Conservation (phyloP, 176 grass and related monocot genomes). For the Bromus sterilis region DNA sequence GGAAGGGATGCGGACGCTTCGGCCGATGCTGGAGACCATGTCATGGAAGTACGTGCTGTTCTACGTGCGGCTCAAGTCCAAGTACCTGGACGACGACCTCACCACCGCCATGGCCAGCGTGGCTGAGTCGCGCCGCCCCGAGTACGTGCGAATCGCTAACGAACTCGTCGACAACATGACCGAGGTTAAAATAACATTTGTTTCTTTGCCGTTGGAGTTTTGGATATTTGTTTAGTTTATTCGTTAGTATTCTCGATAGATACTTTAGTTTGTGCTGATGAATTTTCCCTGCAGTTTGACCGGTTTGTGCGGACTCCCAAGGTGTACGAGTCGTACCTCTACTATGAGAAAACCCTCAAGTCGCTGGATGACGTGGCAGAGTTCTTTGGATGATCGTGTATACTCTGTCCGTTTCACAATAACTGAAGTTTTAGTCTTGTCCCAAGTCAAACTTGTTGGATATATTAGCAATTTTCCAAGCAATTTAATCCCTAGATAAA, state of each 20-base stretch:
- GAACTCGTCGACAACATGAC: constrained; percentile 89
- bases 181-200: constrained; percentile 18
- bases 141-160: constrained; percentile 75
- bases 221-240: not conserved
- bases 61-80: constrained; percentile 75
- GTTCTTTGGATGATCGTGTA: constrained; percentile 48
- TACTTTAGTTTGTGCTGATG: not conserved
- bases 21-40: constrained; percentile 95
- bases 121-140: constrained; percentile 36
- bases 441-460: no score
- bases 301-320: constrained; percentile 67
- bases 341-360: constrained; percentile 89
- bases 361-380: constrained; percentile 66
- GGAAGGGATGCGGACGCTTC: constrained; percentile 67
- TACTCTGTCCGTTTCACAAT: not conserved
- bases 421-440: no score
- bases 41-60: constrained; percentile 90
- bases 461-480: no score
- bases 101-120: constrained; percentile 71
- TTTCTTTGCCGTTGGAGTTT: not conserved
- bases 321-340: constrained; percentile 89
- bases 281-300: constrained; percentile 45
- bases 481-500: no score
- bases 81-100: constrained; percentile 82
- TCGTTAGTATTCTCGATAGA: not conserved